Base-by-base conservation (phyloP, 768 basidiomycete species). In the Kondoa malvinella region DNA sequence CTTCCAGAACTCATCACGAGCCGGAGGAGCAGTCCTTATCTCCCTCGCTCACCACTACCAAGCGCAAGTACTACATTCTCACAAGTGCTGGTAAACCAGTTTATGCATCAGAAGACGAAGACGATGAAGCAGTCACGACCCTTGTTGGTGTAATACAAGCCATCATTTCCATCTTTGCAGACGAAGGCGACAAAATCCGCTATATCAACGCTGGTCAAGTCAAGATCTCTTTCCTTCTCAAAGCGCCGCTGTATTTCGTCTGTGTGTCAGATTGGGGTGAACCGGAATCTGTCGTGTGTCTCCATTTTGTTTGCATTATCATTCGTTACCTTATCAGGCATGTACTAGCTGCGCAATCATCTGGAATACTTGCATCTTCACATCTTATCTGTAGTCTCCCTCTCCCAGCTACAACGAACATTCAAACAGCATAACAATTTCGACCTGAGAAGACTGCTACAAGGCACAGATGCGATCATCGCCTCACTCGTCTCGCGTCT, bases 81-180 rank as follows among this genome's bases (percentile, higher is more conserved):
- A 96, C 92, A 0, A 85, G 92, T 70, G 95, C 95, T 32, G 95
- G 95, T 31, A 97, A 99, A 77, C 92, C 92, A n/a, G 92, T 99
- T 14, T 99, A 88, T 30, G 29, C n/a, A 29, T 32, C 30, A 4
- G 32, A 72, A 1, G 72, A 72, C 59, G 66, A 66, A 1, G 71
- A 76, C 15, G 77, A 77, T 21, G 86, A 88, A 67, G 82, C 83
- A 68, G 81, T 86, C 65, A 85, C 89, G 14, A 86, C 87, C 4
- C 84, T 85, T 21, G 87, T 94, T 73, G 95, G 90, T 33, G 84
- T 97, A 59, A 90, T 92, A 78, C 94, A 96, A 76, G 92, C 95
- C 1, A 81, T 99, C 0, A 86, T 99, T 56, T 96, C 92, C 17
- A 89, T 99, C 64, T 96, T 94, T 77, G 83, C 92, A 3, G 92